Percentiles rank a stretch among this genome's conserved stretches.
Evolutionary conservation across 2,329 filamentous ascomycete species (phyloP).

Genomic region (Tolypocladium album): DNA sequence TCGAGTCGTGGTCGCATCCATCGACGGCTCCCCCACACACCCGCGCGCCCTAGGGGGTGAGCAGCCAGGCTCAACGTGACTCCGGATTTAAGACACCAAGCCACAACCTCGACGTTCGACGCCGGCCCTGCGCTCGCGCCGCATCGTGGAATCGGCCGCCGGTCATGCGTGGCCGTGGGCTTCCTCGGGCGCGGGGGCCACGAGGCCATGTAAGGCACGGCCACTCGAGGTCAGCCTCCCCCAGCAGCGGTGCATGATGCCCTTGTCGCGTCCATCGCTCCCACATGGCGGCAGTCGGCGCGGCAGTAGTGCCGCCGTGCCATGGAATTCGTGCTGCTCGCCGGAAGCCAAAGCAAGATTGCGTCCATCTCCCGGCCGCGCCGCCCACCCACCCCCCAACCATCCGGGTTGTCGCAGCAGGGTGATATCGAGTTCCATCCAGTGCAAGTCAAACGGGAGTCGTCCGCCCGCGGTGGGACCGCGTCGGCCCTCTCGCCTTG

Average conservation of each 20-base stretch:
- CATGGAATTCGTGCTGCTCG: background rate
- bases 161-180: slow-evolving; percentile 14
- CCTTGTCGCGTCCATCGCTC: background rate
- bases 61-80: slow-evolving; percentile 23
- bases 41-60: slow-evolving; percentile 10
- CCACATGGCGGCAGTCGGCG: background rate
- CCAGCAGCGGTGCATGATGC: slow-evolving; percentile 1
- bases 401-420: background rate
- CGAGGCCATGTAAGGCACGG: slow-evolving; percentile 19
- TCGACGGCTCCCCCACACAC: slow-evolving; percentile 1
- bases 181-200: slow-evolving; percentile 10
- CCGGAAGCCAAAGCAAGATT: background rate
- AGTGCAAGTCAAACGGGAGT: background rate
- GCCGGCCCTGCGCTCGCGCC: slow-evolving; percentile 13
- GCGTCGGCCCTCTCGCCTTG: background rate
- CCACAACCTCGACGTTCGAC: slow-evolving; percentile 13
- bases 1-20: slow-evolving; percentile 3
- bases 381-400: background rate
- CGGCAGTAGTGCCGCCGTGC: background rate
- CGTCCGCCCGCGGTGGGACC: background rate
- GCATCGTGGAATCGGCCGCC: slow-evolving; percentile 15
- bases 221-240: slow-evolving; percentile 9
- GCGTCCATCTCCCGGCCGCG: background rate
- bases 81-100: slow-evolving; percentile 24
- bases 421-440: background rate